Evolutionary conservation across 257 asterid genomes (phyloP), one percentile per base, ranked within the genome.

Genomic region (Nicotiana knightiana): DNA sequence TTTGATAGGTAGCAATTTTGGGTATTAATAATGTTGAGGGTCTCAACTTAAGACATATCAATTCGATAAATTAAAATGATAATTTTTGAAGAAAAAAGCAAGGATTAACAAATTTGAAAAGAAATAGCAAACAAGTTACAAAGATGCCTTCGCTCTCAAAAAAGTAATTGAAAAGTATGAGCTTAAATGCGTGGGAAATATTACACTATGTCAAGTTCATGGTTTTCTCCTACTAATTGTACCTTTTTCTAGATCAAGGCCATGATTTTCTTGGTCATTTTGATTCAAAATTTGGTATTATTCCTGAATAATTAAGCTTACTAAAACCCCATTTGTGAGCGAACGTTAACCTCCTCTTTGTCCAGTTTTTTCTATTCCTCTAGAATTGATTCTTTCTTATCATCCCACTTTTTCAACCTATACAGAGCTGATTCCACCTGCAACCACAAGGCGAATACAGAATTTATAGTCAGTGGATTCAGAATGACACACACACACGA

Each of bases 401-500:
- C 86, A 8, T 85, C 88, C 88, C 88, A 85, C 13, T 5, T 83
- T 12, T 83, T 66, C 84, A 85, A 75, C 82, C 88, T 73, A n/a
- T 32, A 75, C 30, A 33, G 80, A 82, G 86, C 84, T 55, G 67
- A 55, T 10, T 83, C 88, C 81, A 85, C 88, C 88, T 85, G 83
- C 67, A 82, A 33, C 48, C n/a, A 4, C 3, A 6, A 24, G 62
- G 15, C 1, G 13, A 35, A 61, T 26, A 30, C 24, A 48, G 46
- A 48, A 18, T 43, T 37, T 12, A 62, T 62, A 15, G 33, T 43
- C 26, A 0, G 66, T 26, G 35, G 66, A 63, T 30, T 75, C 28
- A 51, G 17, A 48, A 73, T 48, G 24, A 48, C 24, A 12, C 8
- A 43, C 35, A 6, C 35, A 6, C 12, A 11, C 16, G 0, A 43